phyloP scores from a whole-genome alignment of 2,329 filamentous ascomycete genomes.

The Fusarium verrucosum region DNA sequence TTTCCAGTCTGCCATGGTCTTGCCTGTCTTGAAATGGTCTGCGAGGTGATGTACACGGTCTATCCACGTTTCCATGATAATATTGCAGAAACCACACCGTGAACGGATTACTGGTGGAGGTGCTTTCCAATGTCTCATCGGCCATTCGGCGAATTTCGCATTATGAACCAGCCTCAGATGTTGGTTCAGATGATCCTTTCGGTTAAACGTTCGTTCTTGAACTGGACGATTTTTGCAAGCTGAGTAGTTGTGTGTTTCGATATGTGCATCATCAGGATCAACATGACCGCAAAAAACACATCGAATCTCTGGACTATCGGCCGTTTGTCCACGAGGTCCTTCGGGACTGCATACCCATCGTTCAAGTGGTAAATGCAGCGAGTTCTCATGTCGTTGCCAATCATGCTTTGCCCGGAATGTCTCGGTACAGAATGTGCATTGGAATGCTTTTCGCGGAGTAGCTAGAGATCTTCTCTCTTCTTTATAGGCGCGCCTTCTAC shows the following conservation, averaged over 20 bases:
- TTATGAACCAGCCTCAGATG: conserved; percentile 54
- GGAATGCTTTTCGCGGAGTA: conserved; percentile 43
- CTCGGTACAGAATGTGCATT: conserved; percentile 58
- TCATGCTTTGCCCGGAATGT: conserved; percentile 57
- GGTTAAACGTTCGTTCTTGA: conserved; percentile 56
- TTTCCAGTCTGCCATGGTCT: conserved; percentile 55
- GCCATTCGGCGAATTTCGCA: conserved; percentile 49
- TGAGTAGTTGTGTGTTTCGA: conserved; percentile 50
- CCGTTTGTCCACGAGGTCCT: conserved; percentile 50
- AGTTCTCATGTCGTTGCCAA: conserved; percentile 61
- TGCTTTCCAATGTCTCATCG: conserved; percentile 50
- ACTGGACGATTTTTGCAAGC: conserved; percentile 61
- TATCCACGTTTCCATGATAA: conserved; percentile 50
- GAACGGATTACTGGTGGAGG: conserved; percentile 50
- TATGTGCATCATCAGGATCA: conserved; percentile 48
- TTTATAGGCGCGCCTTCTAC: conserved; percentile 31
- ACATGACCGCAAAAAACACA: conserved; percentile 53
- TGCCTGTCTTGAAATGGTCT: conserved; percentile 54
- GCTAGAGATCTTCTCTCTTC: conserved; percentile 22
- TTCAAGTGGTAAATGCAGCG: conserved; percentile 56
- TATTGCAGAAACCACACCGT: conserved; percentile 53
- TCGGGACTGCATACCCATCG: conserved; percentile 56
- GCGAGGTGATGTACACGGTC: conserved; percentile 51
- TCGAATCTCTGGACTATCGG: conserved; percentile 38
- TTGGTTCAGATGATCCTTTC: conserved; percentile 56